Evolutionary conservation across 345 rosid genomes (phyloP).

Genomic region (Cardamine occulta): DNA sequence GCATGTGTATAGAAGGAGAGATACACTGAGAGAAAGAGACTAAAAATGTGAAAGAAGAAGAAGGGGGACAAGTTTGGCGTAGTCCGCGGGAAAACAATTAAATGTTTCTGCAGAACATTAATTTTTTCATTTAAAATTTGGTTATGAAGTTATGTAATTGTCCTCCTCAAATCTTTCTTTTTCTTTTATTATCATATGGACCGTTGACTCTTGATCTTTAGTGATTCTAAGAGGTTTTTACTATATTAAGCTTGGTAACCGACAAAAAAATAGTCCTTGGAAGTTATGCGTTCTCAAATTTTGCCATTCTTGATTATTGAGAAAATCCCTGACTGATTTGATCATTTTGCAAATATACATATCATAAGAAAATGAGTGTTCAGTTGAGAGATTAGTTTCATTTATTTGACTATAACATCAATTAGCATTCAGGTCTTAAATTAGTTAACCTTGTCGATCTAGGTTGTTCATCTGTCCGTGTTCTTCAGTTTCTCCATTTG

Average conservation of each 20-base stretch:
- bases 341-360: no score
- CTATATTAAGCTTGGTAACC: constrained; percentile 21
- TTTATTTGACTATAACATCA: background rate
- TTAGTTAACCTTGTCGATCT: background rate
- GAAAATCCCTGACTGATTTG: no score
- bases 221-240: constrained; percentile 4
- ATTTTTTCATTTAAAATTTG: background rate
- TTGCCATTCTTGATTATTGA: background rate
- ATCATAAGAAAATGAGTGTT: background rate
- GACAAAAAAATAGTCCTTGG: constrained; percentile 13
- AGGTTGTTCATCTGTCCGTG: background rate
- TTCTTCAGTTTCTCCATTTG: background rate
- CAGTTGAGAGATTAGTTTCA: background rate
- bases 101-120: constrained; percentile 26
- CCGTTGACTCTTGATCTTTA: constrained; percentile 26
- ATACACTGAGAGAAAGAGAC: constrained; percentile 3
- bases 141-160: constrained; percentile 12
- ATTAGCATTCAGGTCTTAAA: background rate
- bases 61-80: constrained; percentile 45
- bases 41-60: constrained; percentile 7
- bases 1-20: constrained; percentile 39
- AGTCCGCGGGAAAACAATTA: constrained; percentile 36
- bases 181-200: constrained; percentile 22
- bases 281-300: background rate
- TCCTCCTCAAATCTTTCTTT: constrained; percentile 31